Base-by-base conservation (phyloP, 2,329 filamentous ascomycete species). In the Aschersonia sp. region DNA sequence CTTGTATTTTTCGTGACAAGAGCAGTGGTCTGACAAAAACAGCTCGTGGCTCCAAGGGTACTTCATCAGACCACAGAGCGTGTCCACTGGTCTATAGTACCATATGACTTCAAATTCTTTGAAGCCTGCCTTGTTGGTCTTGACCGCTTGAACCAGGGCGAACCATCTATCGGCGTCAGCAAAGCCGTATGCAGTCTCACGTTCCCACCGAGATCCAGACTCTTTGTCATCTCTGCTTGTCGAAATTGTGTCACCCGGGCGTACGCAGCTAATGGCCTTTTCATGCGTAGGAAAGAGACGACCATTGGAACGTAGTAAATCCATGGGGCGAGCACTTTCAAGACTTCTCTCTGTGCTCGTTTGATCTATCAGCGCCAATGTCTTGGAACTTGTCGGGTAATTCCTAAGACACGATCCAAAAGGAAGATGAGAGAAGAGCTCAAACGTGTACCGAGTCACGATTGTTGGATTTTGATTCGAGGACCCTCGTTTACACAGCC, bases 21-120 rank as follows among this genome's bases (percentile, higher is more conserved):
- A 83, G 62, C 87, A 90, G 49, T 88, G 79, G 45, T 87, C 77
- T 0, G 81, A 86, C 0, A 90, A 62, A 51, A 92, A 92, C 0
- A 92, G 62, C 60, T 94, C 86, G 46, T 88, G 84, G 0, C 64
- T 51, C 61, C 77, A 81, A 0, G 82, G 81, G 54, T 90, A 94
- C 8, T 71, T 72, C 62, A 81, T 79, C 5, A 73, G 64, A 0
- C 72, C 75, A 42, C 87, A 84, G 0, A 81, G 74, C 0, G 87
- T 92, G 47, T 92, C 81, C 0, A 70, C 67, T 0, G 85, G 75
- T 2, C 75, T 70, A 53, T 89, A 90, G 0, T 92, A 66, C 85
- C 85, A 92, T 1, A 84, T 70, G 0, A 88, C 74, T 47, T 81
- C 72, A 9, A 88, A 76, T 1, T 65, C 64, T 0, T 59, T 62